phyloP scores from a whole-genome alignment of 805 yeast genomes.

The Candida pini region DNA sequence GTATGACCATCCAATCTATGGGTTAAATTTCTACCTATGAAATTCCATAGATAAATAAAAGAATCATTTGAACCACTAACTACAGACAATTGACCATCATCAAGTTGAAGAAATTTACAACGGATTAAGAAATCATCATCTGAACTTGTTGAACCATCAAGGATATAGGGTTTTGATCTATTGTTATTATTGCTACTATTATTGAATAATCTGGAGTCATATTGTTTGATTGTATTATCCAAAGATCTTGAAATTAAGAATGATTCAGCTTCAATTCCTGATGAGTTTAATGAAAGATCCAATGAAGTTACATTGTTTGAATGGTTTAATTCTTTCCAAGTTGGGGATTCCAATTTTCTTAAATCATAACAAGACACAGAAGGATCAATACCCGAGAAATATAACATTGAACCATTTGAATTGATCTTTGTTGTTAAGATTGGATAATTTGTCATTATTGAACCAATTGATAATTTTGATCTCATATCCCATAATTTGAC shows the following conservation, averaged over 20 bases:
- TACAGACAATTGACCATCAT: constrained; percentile 25
- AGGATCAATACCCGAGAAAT: constrained; percentile 66
- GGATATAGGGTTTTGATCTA: constrained; percentile 40
- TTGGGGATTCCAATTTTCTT: constrained; percentile 33
- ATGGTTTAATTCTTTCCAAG: constrained; percentile 43
- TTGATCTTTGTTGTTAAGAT: constrained; percentile 43
- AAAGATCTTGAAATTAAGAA: constrained; percentile 44
- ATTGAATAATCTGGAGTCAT: constrained; percentile 41
- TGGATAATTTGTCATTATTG: constrained; percentile 43
- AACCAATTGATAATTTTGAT: constrained; percentile 36
- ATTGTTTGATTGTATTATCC: constrained; percentile 52
- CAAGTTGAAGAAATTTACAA: constrained; percentile 37
- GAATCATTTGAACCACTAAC: constrained; percentile 61
- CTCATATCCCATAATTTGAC: constrained; percentile 62
- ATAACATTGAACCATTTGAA: constrained; percentile 38
- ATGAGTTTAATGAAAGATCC: constrained; percentile 40
- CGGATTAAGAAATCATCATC: constrained; percentile 48
- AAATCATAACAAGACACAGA: constrained; percentile 54
- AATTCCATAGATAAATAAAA: constrained; percentile 56
- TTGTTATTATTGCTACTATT: constrained; percentile 29
- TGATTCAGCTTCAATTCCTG: constrained; percentile 32
- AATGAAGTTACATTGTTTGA: constrained; percentile 54
- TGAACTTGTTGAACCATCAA: constrained; percentile 54
- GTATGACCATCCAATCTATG: constrained; percentile 53
- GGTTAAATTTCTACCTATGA: constrained; percentile 40